Percentiles rank a stretch among this genome's conserved stretches.
Evolutionary conservation across 2,329 filamentous ascomycete genomes (phyloP).

Genomic region (Pseudogymnoascus sp.): DNA sequence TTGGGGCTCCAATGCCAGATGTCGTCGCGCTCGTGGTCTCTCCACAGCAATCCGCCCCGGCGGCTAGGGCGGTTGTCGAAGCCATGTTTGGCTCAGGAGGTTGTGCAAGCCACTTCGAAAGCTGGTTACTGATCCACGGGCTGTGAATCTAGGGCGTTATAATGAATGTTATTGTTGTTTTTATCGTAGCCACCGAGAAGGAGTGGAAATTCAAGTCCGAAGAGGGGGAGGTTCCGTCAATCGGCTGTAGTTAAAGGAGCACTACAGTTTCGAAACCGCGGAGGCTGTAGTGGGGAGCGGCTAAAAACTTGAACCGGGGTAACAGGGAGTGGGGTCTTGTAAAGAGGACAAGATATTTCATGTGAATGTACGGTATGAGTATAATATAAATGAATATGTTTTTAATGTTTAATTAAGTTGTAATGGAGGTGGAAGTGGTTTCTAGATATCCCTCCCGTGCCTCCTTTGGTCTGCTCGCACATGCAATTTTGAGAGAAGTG

Average conservation of each 20-base stretch:
- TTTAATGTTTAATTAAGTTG: background rate
- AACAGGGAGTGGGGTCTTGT: background rate
- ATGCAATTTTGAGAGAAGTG: background rate
- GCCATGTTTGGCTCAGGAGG: background rate
- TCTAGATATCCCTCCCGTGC: background rate
- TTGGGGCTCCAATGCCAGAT: conserved; percentile 18
- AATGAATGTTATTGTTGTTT: background rate
- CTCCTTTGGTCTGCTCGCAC: background rate
- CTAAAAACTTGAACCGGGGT: background rate
- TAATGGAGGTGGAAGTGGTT: background rate
- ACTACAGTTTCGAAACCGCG: conserved; percentile 7
- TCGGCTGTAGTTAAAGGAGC: conserved; percentile 1
- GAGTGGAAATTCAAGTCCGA: conserved; percentile 1
- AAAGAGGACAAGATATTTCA: background rate
- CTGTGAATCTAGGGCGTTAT: background rate
- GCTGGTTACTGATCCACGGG: background rate
- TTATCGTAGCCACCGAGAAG: background rate
- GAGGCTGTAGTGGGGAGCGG: background rate
- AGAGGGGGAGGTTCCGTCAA: background rate
- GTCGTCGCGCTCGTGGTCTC: conserved; percentile 18
- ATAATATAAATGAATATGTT: background rate
- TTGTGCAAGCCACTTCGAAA: background rate
- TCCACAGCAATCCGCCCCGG: conserved; percentile 26
- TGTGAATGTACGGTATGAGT: background rate
- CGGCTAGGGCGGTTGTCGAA: background rate